Conservation (phyloP, 495 filamentous ascomycete species). For the Trichocladium antarcticum region DNA sequence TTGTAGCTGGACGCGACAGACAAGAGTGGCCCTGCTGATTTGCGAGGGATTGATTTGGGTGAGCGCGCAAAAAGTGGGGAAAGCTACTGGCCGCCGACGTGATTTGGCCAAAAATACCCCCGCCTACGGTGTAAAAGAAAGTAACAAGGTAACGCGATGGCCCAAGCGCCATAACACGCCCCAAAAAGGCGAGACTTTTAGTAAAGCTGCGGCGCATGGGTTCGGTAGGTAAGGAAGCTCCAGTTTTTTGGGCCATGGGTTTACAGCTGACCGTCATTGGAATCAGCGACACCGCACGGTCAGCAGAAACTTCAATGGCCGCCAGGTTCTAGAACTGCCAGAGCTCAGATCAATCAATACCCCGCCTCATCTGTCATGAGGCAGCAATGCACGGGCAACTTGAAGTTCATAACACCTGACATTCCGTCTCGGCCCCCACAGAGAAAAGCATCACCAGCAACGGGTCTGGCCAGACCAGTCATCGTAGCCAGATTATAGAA, state of each 20-base stretch:
- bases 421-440: too few relatives aligned
- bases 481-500: background rate
- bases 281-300: too few relatives aligned
- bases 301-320: too few relatives aligned
- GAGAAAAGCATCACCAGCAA: too few relatives aligned
- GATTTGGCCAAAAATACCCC: slow-evolving; percentile 29
- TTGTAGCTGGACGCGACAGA: slow-evolving; percentile 41
- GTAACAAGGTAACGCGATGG: slow-evolving; percentile 22
- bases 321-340: too few relatives aligned
- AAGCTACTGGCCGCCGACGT: slow-evolving; percentile 9
- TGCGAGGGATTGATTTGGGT: slow-evolving; percentile 37
- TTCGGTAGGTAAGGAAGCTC: background rate
- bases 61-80: slow-evolving; percentile 21
- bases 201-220: background rate
- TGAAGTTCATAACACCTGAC: too few relatives aligned
- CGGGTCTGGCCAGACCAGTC: too few relatives aligned
- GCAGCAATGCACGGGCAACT: too few relatives aligned
- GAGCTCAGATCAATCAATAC: too few relatives aligned
- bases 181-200: slow-evolving; percentile 14
- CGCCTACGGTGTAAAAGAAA: slow-evolving; percentile 13
- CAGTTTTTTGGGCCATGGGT: background rate
- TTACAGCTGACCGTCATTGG: too few relatives aligned
- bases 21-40: slow-evolving; percentile 32
- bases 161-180: slow-evolving; percentile 27
- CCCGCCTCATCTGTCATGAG: too few relatives aligned